These are phyloP conservation scores for Leucocoprinus sp. DNA, from an alignment of 768 basidiomycete genomes.

Conservation along the genomic window DNA sequence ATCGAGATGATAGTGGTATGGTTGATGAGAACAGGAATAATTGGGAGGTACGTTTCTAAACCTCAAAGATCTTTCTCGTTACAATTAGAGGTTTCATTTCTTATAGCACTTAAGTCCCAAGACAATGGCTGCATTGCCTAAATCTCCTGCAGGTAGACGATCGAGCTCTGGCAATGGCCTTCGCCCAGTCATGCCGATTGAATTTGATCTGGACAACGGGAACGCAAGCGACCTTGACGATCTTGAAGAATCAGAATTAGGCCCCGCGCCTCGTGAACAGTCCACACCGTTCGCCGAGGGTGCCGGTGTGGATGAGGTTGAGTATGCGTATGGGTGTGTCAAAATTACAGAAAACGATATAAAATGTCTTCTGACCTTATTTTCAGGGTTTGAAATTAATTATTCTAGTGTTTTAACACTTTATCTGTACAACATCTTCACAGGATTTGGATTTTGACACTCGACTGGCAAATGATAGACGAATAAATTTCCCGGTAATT, in stretches of 20 bases:
- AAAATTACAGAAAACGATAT: too few species aligned
- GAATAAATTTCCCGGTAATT: too few species aligned
- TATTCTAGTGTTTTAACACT: neutral
- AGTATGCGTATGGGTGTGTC: constrained; percentile 78
- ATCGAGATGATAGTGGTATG: constrained; percentile 53
- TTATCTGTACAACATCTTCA: neutral
- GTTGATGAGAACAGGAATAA: constrained; percentile 83
- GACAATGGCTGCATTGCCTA: constrained; percentile 88
- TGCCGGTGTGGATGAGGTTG: constrained; percentile 84
- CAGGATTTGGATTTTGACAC: neutral
- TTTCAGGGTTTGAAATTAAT: constrained; percentile 6
- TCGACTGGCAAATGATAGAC: too few species aligned
- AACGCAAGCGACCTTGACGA: constrained; percentile 70
- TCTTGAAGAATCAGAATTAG: constrained; percentile 64
- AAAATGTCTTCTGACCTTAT: neutral
- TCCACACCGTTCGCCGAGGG: constrained; percentile 70
- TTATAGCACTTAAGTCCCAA: constrained; percentile 90
- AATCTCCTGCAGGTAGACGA: constrained; percentile 80
- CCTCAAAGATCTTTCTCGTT: neutral
- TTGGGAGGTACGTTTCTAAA: constrained; percentile 71
- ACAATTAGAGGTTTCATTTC: constrained; percentile 5
- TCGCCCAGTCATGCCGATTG: constrained; percentile 66
- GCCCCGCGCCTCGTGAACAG: constrained; percentile 69
- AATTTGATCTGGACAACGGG: constrained; percentile 64
- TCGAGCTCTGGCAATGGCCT: constrained; percentile 81